Base-by-base conservation (phyloP, 805 yeast species). In the Nakazawaea wickerhamii region DNA sequence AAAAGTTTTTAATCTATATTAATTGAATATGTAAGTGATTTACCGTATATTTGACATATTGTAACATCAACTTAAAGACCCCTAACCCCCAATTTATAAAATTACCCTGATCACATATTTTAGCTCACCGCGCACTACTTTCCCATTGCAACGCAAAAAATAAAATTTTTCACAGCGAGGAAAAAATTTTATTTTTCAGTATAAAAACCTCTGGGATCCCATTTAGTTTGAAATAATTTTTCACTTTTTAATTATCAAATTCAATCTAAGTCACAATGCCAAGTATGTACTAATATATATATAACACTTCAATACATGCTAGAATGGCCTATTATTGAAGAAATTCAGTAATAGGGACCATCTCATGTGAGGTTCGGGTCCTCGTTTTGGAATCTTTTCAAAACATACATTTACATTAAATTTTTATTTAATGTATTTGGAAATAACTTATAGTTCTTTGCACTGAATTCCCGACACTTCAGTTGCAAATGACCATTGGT, bases 381-480 rank as follows among this genome's bases (percentile, higher is more conserved):
- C 85, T 79, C 84, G 61, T 60, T 46, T 45, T 38, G 31, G 20
- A 21, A 30, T 25, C 30, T n/a, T n/a, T n/a, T n/a, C n/a, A n/a
- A n/a, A n/a, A n/a, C n/a, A n/a, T n/a, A n/a, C n/a, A n/a, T n/a
- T n/a, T n/a, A n/a, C n/a, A n/a, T n/a, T n/a, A n/a, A n/a, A n/a
- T n/a, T n/a, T n/a, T n/a, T n/a, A n/a, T n/a, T n/a, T n/a, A n/a
- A n/a, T n/a, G n/a, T n/a, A 50, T 50, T 46, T 48, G 46, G 55
- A 55, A 10, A 23, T 10, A 7, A 58, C 55, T 54, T 50, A 50
- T 54, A 57, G 45, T 47, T 50, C 52, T 60, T 67, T 78, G 74
- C 75, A 65, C 81, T 81, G 84, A 81, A 83, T 58, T 67, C 90
- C 90, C 87, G 91, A 83, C 91, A 83, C 91, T 83, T 81, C 84